A percentile compares a stretch with the other conserved stretches of the same genome.
Evolutionary conservation across 139 green algal species (phyloP).

Genomic region (Chlamydomonas applanata): DNA sequence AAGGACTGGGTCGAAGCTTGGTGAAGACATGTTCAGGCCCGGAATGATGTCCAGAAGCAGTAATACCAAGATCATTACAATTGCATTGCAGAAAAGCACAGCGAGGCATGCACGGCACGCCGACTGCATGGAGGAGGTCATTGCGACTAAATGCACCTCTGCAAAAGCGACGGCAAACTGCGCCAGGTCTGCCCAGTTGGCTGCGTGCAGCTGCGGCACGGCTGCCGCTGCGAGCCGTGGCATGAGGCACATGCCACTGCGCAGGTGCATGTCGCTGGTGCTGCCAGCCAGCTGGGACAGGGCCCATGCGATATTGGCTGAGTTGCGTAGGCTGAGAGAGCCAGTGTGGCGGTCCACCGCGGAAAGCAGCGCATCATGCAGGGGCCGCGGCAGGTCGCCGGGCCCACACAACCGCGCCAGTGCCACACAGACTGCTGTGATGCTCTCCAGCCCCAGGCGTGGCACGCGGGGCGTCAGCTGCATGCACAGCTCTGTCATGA

Average conservation of each 20-base stretch:
- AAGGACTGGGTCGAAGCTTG: no score
- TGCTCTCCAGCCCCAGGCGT: not conserved
- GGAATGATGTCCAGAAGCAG: no score
- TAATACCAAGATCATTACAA: no score
- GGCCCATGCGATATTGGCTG: not conserved
- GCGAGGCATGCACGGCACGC: no score
- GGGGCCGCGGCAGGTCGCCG: not conserved
- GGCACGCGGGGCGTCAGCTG: not conserved
- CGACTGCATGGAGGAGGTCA: no score
- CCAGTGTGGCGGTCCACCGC: not conserved
- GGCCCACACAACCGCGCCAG: not conserved
- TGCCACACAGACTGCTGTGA: not conserved
- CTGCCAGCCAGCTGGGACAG: not conserved
- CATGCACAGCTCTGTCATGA: not conserved
- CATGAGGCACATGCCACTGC: conserved; percentile 6
- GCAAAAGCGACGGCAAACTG: conserved; percentile 8
- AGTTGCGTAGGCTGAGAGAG: not conserved
- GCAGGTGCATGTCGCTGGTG: conserved; percentile 9
- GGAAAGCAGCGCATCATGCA: not conserved
- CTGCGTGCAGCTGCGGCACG: not conserved
- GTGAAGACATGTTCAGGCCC: no score
- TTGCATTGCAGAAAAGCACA: no score
- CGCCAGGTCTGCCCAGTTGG: conserved; percentile 16
- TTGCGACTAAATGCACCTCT: not conserved
- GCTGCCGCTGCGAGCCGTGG: not conserved